A percentile compares a stretch with the other conserved stretches of the same genome.
phyloP scores from a whole-genome alignment of 106 monocot species.

The Allium cepa region DNA sequence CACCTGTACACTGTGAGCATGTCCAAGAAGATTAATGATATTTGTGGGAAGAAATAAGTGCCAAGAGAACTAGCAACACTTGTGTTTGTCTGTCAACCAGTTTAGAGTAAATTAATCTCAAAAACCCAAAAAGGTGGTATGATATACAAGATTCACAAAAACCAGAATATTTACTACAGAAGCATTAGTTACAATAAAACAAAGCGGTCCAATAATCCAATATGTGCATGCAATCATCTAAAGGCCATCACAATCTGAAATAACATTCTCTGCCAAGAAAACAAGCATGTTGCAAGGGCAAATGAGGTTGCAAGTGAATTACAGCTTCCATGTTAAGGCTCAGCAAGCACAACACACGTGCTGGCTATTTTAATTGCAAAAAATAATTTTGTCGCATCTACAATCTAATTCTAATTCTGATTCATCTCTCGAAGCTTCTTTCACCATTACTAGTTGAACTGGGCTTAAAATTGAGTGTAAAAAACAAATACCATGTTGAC shows the following conservation, averaged over 20 bases:
- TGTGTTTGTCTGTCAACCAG: slow-evolving; percentile 81
- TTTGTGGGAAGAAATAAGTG: slow-evolving; percentile 81
- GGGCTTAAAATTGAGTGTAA: too few relatives aligned
- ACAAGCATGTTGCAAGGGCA: background rate
- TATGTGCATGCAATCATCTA: background rate
- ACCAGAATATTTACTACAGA: background rate
- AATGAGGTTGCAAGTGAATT: too few relatives aligned
- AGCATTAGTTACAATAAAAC: background rate
- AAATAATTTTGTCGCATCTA: too few relatives aligned
- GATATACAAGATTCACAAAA: background rate
- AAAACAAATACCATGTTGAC: too few relatives aligned
- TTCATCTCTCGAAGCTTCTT: too few relatives aligned
- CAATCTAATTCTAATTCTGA: too few relatives aligned
- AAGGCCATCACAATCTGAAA: background rate
- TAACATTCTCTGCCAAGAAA: background rate
- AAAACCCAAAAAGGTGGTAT: too few relatives aligned
- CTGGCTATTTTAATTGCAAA: too few relatives aligned
- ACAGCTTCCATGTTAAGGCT: too few relatives aligned
- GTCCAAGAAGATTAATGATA: slow-evolving; percentile 93
- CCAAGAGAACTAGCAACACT: slow-evolving; percentile 92
- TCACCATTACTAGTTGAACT: too few relatives aligned
- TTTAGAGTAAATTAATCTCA: slow-evolving; percentile 3
- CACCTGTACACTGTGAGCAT: slow-evolving; percentile 98
- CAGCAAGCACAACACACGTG: too few relatives aligned
- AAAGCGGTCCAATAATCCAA: background rate